A percentile compares a stretch with the other conserved stretches of the same genome.
These are phyloP conservation scores for Pseudogymnoascus sp. DNA, from an alignment of 2,329 filamentous ascomycete species.

Conservation along the genomic window DNA sequence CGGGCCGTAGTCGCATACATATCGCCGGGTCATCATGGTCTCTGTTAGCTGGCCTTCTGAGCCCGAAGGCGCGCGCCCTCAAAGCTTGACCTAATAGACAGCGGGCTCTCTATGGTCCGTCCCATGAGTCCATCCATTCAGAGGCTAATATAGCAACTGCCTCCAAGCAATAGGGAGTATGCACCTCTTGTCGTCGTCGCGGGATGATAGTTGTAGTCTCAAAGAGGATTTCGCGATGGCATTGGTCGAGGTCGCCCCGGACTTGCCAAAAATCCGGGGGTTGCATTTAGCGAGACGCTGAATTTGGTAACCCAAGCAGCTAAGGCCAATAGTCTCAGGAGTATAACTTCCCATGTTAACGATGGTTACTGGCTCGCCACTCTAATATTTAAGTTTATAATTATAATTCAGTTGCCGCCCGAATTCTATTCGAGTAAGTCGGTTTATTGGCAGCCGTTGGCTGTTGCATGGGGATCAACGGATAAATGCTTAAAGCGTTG, in stretches of 20 bases:
- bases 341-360: not conserved
- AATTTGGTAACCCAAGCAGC: constrained; percentile 1
- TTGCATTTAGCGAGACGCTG: not conserved
- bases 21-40: constrained; percentile 5
- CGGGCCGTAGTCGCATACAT: not conserved
- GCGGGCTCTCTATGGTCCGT: constrained; percentile 4
- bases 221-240: not conserved
- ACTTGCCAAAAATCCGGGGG: constrained; percentile 2
- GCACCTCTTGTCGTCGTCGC: not conserved
- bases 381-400: not conserved
- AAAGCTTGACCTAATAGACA: constrained; percentile 7
- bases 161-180: constrained; percentile 4
- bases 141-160: not conserved
- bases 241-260: not conserved
- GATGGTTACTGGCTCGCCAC: not conserved
- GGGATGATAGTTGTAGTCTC: not conserved
- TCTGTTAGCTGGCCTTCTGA: not conserved
- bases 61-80: not conserved
- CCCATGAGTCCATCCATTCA: constrained; percentile 6
- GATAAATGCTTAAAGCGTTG: not conserved
- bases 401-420: not conserved
- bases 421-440: not conserved
- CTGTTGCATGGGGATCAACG: not conserved
- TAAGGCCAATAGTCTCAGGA: not conserved
- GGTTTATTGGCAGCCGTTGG: not conserved